Evolutionary conservation across 352 stramenopile genomes (phyloP), one percentile per base, ranked within the genome.

Genomic region (Albugo laibachii): DNA sequence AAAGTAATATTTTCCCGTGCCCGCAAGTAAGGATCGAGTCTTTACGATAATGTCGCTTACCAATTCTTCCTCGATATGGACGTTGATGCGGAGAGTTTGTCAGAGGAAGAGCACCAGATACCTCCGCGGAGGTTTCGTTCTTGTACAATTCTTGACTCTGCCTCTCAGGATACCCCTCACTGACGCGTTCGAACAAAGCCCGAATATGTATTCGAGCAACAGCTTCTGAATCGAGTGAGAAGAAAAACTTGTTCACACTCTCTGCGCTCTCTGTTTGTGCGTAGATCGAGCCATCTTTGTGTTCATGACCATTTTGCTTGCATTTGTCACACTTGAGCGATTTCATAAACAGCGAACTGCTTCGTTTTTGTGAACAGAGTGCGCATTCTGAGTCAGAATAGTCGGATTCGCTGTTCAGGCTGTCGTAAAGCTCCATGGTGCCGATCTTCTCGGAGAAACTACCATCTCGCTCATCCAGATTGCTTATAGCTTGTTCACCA

Each of bases 1-100:
- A 93, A 2, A 93, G 52, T n/a, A 89, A 45, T 40, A 93, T 74
- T 36, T 91, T 91, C 13, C 80, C 77, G 13, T 80, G 59, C 4
- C 78, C 77, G 40, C 73, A 60, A 20, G 82, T 53, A 18, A 77
- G 75, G 36, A 66, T 72, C 8, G 76, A 63, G 49, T 86, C 69
- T n/a, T 69, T 69, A 20, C 70, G 65, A n/a, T 80, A 44, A 41
- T 84, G 74, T 0, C 68, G 60, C 45, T 86, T 86, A 18, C 75
- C 76, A 46, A 63, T 61, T 31, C 24, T 31, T 8, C 24, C 24
- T 3, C 24, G 24, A 31, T 3, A 31, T 3, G 8, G 3, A 54
- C 80, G 82, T 36, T 85, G 66, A 31, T 72, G 79, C 48, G 57
- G 58, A 45, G 54, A 58, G 45, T 47, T 37, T 24, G 56, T 44